A percentile compares a stretch with the other conserved stretches of the same genome.
Evolutionary conservation across 2,329 filamentous ascomycete genomes (phyloP).

Genomic region (Akanthomyces muscarius): DNA sequence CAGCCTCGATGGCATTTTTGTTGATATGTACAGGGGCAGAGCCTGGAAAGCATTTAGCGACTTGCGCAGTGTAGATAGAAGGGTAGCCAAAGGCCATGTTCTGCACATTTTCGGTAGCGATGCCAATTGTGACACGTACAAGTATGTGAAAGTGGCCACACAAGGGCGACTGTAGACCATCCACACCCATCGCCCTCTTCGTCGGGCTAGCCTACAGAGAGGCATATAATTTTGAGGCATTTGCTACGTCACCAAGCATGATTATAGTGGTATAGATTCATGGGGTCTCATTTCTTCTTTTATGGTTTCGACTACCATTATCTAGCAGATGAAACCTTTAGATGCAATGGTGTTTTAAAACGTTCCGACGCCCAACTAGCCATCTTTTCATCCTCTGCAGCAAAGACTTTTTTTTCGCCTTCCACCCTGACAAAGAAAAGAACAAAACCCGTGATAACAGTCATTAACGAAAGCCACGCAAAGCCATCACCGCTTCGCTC

Average conservation of each 20-base stretch:
- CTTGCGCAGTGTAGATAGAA: conserved; percentile 5
- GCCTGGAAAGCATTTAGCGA: conserved; percentile 5
- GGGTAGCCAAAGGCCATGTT: background rate
- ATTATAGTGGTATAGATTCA: conserved; percentile 20
- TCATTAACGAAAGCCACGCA: conserved; percentile 6
- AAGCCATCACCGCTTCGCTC: conserved; percentile 12
- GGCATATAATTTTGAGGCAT: background rate
- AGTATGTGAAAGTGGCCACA: background rate
- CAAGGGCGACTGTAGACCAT: background rate
- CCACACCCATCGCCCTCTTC: no score
- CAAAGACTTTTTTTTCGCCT: conserved; percentile 16
- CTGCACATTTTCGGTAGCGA: background rate
- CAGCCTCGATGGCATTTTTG: conserved; percentile 8
- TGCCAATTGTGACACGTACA: background rate
- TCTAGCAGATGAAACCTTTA: conserved; percentile 36
- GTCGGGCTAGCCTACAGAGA: background rate
- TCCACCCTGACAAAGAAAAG: conserved; percentile 14
- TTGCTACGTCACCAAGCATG: background rate
- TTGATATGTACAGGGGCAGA: conserved; percentile 10
- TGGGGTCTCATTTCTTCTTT: conserved; percentile 34
- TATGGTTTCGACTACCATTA: conserved; percentile 36
- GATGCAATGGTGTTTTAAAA: conserved; percentile 37
- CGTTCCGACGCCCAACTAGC: conserved; percentile 36
- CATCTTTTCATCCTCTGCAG: conserved; percentile 1
- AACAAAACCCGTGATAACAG: conserved; percentile 15